Conservation (phyloP, 371 early-diverging fungal species). For the Circinella umbellata region DNA sequence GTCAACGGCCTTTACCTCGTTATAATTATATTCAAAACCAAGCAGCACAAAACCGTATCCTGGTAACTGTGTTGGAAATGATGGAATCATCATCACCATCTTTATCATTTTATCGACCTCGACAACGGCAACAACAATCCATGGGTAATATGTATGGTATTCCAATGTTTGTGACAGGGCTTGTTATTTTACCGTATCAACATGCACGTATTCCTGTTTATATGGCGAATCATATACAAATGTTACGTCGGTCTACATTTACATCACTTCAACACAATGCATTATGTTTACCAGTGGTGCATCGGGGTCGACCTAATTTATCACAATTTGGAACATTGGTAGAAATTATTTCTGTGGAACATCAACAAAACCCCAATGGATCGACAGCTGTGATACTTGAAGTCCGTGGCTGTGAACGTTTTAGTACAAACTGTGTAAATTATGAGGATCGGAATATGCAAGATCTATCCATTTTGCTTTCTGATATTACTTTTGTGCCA, state of each 20-base stretch:
- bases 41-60: conserved; percentile 11
- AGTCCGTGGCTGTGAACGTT: conserved; percentile 15
- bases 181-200: conserved; percentile 15
- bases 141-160: neutral
- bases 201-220: conserved; percentile 14
- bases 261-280: conserved; percentile 12
- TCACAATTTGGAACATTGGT: conserved; percentile 45
- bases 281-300: conserved; percentile 22
- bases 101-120: neutral
- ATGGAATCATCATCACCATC: neutral
- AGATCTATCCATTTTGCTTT: conserved; percentile 34
- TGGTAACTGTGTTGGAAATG: neutral
- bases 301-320: conserved; percentile 20
- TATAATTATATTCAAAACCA: conserved; percentile 32
- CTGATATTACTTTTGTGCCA: conserved; percentile 11
- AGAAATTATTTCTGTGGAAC: conserved; percentile 38
- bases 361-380: conserved; percentile 29
- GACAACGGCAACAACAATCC: neutral
- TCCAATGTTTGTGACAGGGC: conserved; percentile 15
- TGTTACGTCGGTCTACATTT: conserved; percentile 16
- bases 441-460: conserved; percentile 1
- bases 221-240: conserved; percentile 10
- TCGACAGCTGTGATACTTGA: conserved; percentile 7
- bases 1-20: conserved; percentile 32
- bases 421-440: neutral